A percentile compares a stretch with the other conserved stretches of the same genome.
phyloP scores from a whole-genome alignment of 768 basidiomycete species.

The Cystoderma amianthinum region DNA sequence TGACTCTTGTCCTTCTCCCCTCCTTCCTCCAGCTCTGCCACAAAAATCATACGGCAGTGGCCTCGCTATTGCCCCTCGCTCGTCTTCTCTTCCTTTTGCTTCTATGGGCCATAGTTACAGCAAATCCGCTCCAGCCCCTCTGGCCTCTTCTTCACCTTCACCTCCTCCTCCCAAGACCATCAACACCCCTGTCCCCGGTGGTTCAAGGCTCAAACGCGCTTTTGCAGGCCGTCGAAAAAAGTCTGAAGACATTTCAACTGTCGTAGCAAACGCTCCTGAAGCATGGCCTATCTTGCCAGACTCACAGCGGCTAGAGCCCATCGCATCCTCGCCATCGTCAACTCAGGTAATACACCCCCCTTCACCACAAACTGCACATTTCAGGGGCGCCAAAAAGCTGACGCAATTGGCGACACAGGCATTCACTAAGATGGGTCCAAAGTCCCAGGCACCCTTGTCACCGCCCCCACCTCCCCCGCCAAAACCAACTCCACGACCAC shows the following conservation, averaged over 20 bases:
- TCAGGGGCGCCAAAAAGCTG: constrained; percentile 23
- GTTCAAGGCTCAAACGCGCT: constrained; percentile 50
- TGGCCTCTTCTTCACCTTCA: constrained; percentile 11
- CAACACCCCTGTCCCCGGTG: constrained; percentile 32
- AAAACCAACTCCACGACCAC: constrained; percentile 23
- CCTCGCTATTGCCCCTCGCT: constrained; percentile 12
- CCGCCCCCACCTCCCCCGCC: constrained; percentile 24
- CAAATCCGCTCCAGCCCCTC: constrained; percentile 13
- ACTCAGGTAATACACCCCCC: constrained; percentile 10
- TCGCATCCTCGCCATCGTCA: constrained; percentile 17
- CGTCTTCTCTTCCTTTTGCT: constrained; percentile 15
- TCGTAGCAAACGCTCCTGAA: constrained; percentile 6
- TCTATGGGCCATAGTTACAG: constrained; percentile 20
- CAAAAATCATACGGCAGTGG: constrained; percentile 7
- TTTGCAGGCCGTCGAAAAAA: constrained; percentile 53
- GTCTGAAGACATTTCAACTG: constrained; percentile 36
- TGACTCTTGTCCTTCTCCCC: not conserved
- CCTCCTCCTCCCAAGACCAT: constrained; percentile 22
- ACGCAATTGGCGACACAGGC: constrained; percentile 40
- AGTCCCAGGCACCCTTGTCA: constrained; percentile 20
- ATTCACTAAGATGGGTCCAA: constrained; percentile 17
- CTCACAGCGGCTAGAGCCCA: constrained; percentile 11
- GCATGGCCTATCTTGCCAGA: constrained; percentile 3
- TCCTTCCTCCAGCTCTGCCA: not conserved
- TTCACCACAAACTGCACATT: constrained; percentile 2